phyloP scores from a whole-genome alignment of 805 yeast genomes.

The Metschnikowia dekortorum region DNA sequence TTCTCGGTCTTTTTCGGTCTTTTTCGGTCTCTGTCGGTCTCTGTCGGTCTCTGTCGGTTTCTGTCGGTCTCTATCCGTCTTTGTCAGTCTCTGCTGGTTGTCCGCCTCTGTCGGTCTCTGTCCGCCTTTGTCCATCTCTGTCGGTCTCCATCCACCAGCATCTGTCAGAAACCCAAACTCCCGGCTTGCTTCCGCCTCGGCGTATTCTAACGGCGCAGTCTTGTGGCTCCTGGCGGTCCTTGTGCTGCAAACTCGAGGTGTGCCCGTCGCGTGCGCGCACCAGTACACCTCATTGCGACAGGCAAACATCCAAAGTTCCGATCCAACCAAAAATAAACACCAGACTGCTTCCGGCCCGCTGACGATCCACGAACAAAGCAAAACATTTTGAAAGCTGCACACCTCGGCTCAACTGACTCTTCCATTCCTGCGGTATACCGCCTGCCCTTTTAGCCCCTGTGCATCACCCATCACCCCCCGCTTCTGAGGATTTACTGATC shows the following conservation, averaged over 20 bases:
- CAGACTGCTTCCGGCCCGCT: neutral
- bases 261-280: neutral
- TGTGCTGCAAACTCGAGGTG: neutral
- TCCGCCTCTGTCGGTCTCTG: no score
- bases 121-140: no score
- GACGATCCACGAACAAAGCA: neutral
- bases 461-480: neutral
- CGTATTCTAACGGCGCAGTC: neutral
- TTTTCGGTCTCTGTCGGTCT: no score
- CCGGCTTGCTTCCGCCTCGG: no score
- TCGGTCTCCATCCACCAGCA: no score
- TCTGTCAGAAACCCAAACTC: no score
- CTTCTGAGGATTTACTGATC: neutral
- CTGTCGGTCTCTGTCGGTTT: no score
- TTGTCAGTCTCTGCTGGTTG: no score
- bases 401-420: neutral
- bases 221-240: neutral
- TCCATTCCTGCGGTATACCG: neutral
- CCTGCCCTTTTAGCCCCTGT: neutral
- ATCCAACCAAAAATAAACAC: neutral
- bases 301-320: slow-evolving; percentile 1
- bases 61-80: no score
- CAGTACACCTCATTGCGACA: neutral
- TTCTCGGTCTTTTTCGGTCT: no score
- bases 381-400: neutral